A percentile compares a stretch with the other conserved stretches of the same genome.
Evolutionary conservation across 257 asterid species (phyloP).

Genomic region (Salvia miltiorrhiza): DNA sequence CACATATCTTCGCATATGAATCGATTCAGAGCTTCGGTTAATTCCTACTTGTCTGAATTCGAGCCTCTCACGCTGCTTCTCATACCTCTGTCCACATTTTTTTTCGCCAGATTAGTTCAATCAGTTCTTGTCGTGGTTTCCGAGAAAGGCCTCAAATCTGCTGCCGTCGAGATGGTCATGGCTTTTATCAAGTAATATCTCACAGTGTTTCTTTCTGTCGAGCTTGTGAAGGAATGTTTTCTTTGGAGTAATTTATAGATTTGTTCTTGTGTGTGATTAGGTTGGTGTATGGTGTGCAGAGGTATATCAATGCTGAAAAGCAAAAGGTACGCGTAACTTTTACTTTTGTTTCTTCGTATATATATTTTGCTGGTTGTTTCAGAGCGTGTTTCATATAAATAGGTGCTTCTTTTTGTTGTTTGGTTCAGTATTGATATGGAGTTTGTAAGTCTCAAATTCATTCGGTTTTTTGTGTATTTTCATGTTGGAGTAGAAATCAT

Average conservation of each 20-base stretch:
- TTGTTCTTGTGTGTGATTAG: conserved; percentile 27
- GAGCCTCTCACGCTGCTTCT: conserved; percentile 65
- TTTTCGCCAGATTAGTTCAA: conserved; percentile 45
- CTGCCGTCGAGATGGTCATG: conserved; percentile 47
- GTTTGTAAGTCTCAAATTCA: background rate
- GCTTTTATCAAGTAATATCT: conserved; percentile 54
- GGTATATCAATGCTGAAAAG: conserved; percentile 74
- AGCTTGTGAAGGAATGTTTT: background rate
- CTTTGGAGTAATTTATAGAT: conserved; percentile 2
- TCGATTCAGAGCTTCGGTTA: conserved; percentile 54
- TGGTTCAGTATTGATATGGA: background rate
- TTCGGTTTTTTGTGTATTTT: too few relatives aligned
- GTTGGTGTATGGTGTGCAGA: conserved; percentile 78
- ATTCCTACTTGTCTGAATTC: conserved; percentile 52
- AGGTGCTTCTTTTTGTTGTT: too few relatives aligned
- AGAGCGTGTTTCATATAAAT: background rate
- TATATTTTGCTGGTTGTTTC: background rate
- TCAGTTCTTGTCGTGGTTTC: conserved; percentile 40
- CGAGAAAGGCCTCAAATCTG: conserved; percentile 72
- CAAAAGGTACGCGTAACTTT: conserved; percentile 52
- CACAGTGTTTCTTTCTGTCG: background rate
- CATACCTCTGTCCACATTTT: conserved; percentile 48
- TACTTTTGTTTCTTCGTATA: background rate
- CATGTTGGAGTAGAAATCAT: too few relatives aligned
- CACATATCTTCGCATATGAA: conserved; percentile 29